These are phyloP conservation scores for Aegilops umbellulata DNA, from an alignment of 176 grass and related monocot genomes.

Conservation along the genomic window DNA sequence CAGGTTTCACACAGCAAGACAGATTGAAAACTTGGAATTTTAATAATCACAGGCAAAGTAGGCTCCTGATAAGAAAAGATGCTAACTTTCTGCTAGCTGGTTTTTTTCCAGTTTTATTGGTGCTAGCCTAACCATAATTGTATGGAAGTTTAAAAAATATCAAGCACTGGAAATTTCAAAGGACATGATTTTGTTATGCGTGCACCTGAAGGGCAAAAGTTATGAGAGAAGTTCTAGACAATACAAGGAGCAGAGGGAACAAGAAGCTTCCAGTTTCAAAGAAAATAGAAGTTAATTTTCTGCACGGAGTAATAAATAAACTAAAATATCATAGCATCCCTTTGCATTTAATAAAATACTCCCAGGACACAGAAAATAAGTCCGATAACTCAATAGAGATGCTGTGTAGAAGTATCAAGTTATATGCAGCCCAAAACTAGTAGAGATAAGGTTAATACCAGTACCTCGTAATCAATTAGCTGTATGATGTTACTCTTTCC, in stretches of 20 bases:
- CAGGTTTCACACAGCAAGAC: not conserved
- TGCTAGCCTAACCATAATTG: conserved; percentile 1
- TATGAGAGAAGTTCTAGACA: not conserved
- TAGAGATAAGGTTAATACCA: not conserved
- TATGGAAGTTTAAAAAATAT: conserved; percentile 8
- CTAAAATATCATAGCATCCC: not conserved
- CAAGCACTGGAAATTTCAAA: not conserved
- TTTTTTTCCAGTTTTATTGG: not conserved
- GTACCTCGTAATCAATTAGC: conserved; percentile 95
- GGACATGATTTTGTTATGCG: not conserved
- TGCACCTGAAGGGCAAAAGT: not conserved
- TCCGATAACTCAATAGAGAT: not conserved
- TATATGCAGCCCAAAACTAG: not conserved
- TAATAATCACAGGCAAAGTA: not conserved
- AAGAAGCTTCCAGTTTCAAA: not conserved
- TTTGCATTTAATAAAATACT: too few relatives aligned
- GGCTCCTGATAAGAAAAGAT: not conserved
- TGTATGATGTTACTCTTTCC: conserved; percentile 93
- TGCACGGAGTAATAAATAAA: not conserved
- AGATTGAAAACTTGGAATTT: not conserved
- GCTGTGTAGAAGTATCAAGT: not conserved
- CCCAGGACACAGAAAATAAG: too few relatives aligned
- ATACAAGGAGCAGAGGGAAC: not conserved
- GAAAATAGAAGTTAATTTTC: not conserved
- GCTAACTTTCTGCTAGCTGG: not conserved